phyloP scores from a whole-genome alignment of 345 rosid species.

The Eucalyptus victrix region DNA sequence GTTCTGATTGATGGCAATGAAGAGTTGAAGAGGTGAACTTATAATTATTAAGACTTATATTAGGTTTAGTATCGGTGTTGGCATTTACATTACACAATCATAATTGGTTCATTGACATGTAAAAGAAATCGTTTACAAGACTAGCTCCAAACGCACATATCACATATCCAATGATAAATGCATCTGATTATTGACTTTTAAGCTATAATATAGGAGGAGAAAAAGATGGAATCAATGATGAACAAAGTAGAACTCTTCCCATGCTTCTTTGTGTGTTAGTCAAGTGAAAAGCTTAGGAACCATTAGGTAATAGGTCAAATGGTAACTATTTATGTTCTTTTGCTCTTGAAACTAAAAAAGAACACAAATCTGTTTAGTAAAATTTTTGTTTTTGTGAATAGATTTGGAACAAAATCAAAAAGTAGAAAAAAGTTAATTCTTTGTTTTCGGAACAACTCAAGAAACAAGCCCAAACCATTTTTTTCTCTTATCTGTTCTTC shows the following conservation, averaged over 20 bases:
- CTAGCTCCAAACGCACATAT: too few species aligned
- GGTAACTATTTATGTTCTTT: not conserved
- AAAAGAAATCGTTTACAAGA: not conserved
- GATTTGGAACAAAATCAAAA: too few species aligned
- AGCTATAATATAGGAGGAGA: not conserved
- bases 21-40: not conserved
- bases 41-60: not conserved
- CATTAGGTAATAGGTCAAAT: accelerated
- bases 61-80: not conserved
- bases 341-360: too few species aligned
- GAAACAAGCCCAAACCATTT: too few species aligned
- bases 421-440: too few species aligned
- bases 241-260: not conserved
- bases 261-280: not conserved
- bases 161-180: not conserved
- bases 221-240: not conserved
- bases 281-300: not conserved
- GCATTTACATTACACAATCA: not conserved
- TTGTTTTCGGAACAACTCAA: accelerated
- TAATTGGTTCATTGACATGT: not conserved
- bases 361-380: too few species aligned
- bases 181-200: not conserved
- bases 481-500: too few species aligned
- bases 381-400: too few species aligned
- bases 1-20: not conserved